Percentiles rank a stretch among this genome's conserved stretches.
phyloP scores from a whole-genome alignment of 805 yeast species.

The Myxozyma udenii region DNA sequence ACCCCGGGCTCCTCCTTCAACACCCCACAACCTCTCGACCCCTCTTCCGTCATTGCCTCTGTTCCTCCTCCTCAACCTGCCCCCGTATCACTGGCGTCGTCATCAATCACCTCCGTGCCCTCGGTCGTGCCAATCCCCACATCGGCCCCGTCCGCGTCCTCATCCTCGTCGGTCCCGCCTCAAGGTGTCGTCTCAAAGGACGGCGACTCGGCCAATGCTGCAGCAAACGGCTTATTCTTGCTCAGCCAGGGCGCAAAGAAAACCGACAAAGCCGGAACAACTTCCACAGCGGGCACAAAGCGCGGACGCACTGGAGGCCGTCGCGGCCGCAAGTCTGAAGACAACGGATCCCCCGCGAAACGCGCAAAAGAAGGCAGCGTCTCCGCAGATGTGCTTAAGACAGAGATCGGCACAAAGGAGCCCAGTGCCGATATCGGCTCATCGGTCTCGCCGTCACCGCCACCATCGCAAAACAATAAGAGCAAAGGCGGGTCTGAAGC shows the following conservation, averaged over 20 bases:
- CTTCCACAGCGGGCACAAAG: neutral
- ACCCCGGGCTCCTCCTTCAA: conserved; percentile 30
- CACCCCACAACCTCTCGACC: conserved; percentile 3
- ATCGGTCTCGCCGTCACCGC: conserved; percentile 5
- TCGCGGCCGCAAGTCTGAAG: conserved; percentile 4
- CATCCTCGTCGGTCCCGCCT: neutral
- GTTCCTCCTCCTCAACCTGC: conserved; percentile 19
- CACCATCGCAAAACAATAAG: conserved; percentile 1
- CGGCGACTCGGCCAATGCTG: conserved; percentile 29
- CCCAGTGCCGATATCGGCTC: neutral
- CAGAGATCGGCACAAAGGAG: neutral
- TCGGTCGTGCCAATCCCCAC: conserved; percentile 1
- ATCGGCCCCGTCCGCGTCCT: neutral
- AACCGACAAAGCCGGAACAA: conserved; percentile 5
- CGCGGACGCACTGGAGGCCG: conserved; percentile 17
- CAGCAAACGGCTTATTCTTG: conserved; percentile 38
- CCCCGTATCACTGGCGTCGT: conserved; percentile 2
- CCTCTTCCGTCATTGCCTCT: conserved; percentile 3
- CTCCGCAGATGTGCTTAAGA: neutral
- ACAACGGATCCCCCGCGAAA: conserved; percentile 9
- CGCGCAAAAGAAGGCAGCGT: neutral
- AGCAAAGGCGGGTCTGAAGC: conserved; percentile 5
- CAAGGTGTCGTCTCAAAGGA: conserved; percentile 1
- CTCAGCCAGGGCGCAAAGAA: conserved; percentile 34
- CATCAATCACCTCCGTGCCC: conserved; percentile 5